Conservation (phyloP, 441 rosid species). For the Manihot esculenta region DNA sequence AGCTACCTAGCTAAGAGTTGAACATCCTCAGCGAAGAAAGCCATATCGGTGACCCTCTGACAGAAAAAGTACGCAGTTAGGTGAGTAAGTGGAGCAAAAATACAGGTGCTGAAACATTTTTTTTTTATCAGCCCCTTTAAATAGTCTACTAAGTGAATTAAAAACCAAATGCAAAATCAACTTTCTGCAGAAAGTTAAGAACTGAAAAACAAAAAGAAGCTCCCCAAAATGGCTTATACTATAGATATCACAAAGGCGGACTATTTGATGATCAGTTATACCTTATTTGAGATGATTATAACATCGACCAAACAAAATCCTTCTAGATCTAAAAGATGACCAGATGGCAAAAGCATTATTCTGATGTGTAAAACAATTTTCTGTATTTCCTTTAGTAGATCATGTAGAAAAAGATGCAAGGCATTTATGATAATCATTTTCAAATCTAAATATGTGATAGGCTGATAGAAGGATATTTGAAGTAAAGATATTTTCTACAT, state of each 20-base stretch:
- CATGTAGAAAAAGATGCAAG: neutral
- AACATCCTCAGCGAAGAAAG: too few relatives aligned
- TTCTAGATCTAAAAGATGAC: neutral
- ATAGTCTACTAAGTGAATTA: conserved; percentile 2
- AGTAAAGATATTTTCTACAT: too few relatives aligned
- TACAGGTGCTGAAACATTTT: neutral
- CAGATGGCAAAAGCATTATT: neutral
- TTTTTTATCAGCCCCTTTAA: neutral
- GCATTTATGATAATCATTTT: neutral
- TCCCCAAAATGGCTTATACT: neutral
- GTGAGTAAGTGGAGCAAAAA: conserved; percentile 10
- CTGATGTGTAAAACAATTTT: neutral
- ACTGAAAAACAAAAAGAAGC: neutral
- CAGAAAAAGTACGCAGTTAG: conserved; percentile 16
- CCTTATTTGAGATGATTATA: neutral
- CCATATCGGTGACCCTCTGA: conserved; percentile 84
- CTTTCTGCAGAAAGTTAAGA: neutral
- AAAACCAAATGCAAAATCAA: neutral
- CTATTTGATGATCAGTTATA: neutral
- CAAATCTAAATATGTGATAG: neutral
- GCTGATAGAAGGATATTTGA: too few relatives aligned
- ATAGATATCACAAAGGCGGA: neutral
- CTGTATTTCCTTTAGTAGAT: neutral
- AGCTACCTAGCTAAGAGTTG: conserved; percentile 47
- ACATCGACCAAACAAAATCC: neutral